phyloP scores from a whole-genome alignment of 305 asterid genomes.

The Plantago lanceolata region DNA sequence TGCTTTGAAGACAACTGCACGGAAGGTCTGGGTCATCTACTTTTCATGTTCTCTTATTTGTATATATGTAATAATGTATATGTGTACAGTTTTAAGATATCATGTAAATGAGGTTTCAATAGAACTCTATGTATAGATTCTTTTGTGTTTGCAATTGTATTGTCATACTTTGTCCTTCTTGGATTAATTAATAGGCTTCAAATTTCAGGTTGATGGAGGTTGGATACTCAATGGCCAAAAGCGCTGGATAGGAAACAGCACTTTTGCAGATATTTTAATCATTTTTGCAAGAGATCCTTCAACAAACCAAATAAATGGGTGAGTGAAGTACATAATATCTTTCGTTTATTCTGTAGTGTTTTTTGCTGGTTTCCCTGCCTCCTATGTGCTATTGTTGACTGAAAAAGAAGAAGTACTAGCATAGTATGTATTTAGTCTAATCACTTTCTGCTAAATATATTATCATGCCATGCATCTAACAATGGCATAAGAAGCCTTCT shows the following conservation, averaged over 20 bases:
- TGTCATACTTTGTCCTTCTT: slow-evolving; percentile 8
- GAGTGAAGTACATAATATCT: slow-evolving; percentile 15
- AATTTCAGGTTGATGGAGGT: slow-evolving; percentile 85
- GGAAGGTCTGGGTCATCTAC: slow-evolving; percentile 71
- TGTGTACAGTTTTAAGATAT: background rate
- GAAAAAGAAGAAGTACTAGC: no score
- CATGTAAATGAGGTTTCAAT: background rate
- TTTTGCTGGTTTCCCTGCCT: slow-evolving; percentile 3
- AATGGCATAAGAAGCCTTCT: slow-evolving; percentile 19
- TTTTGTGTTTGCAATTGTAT: background rate
- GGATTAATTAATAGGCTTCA: slow-evolving; percentile 21
- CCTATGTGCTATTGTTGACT: no score
- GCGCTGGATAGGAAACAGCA: slow-evolving; percentile 97
- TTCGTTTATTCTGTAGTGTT: background rate
- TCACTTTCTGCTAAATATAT: background rate
- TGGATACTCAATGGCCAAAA: slow-evolving; percentile 96
- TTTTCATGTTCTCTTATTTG: background rate
- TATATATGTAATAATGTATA: background rate
- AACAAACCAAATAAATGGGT: slow-evolving; percentile 90
- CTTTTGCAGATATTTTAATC: slow-evolving; percentile 82
- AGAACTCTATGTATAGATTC: background rate
- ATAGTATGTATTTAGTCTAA: no score
- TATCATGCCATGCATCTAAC: background rate
- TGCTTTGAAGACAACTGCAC: slow-evolving; percentile 71
- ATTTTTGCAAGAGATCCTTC: slow-evolving; percentile 74